phyloP scores from a whole-genome alignment of 2,329 filamentous ascomycete genomes.

The Chaetomium strumarium region DNA sequence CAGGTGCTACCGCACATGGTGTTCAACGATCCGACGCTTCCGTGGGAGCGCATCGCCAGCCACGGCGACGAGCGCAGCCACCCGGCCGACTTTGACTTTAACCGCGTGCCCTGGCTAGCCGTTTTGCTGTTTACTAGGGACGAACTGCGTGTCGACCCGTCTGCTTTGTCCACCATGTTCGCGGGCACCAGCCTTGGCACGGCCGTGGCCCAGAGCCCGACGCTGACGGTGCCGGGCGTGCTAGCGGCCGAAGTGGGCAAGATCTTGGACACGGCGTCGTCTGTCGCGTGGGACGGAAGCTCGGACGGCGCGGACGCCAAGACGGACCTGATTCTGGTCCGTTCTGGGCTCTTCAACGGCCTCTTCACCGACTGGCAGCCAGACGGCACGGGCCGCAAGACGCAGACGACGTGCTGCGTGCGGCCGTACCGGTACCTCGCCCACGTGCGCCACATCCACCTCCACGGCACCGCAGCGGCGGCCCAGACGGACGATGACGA shows the following conservation, averaged over 20 bases:
- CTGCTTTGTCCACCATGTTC: slow-evolving; percentile 17
- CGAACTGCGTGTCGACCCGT: slow-evolving; percentile 26
- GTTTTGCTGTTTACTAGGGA: slow-evolving; percentile 31
- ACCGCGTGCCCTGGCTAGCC: slow-evolving; percentile 38
- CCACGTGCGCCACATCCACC: slow-evolving; percentile 38
- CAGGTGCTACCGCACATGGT: slow-evolving; percentile 40
- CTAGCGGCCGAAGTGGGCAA: too few relatives aligned
- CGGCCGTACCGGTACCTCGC: slow-evolving; percentile 30
- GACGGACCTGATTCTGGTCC: slow-evolving; percentile 31
- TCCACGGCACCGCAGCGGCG: slow-evolving; percentile 32
- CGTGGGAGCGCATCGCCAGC: slow-evolving; percentile 36
- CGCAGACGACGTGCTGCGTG: slow-evolving; percentile 14
- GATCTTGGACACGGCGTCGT: too few relatives aligned
- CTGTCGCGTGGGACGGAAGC: too few relatives aligned
- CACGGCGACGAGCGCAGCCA: slow-evolving; percentile 18
- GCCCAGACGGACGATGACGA: slow-evolving; percentile 30
- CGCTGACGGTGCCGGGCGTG: slow-evolving; percentile 24
- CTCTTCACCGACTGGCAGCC: too few relatives aligned
- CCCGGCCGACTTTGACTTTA: too few relatives aligned
- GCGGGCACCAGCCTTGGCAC: too few relatives aligned
- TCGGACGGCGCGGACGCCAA: slow-evolving; percentile 15
- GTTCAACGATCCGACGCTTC: slow-evolving; percentile 37
- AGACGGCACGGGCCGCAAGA: slow-evolving; percentile 2
- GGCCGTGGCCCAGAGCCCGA: slow-evolving; percentile 19
- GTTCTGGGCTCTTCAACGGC: slow-evolving; percentile 19